Base-by-base conservation (phyloP, 2,329 filamentous ascomycete species). In the Fusarium tuaranense region DNA sequence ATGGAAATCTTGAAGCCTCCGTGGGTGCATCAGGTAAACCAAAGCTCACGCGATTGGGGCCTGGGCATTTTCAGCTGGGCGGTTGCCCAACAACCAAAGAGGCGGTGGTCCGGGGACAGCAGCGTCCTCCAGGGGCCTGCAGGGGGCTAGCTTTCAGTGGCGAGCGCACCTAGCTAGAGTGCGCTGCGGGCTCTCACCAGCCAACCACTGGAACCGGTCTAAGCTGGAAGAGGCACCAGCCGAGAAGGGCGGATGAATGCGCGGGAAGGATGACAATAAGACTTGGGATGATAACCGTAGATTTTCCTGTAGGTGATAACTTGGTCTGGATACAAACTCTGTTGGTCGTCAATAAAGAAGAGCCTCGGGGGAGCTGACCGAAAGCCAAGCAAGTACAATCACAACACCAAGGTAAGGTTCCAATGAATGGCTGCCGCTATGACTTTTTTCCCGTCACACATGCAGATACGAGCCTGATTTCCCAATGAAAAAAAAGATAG, bases 121-220 rank as follows among this genome's bases (percentile, higher is more conserved):
- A 34, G 32, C 32, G 66, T 55, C 38, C 39, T 60, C 59, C 63
- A 75, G 73, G 73, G 70, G 64, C 70, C 64, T 75, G 62, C 67
- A 73, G 72, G 39, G 62, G 62, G 30, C 36, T 55, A 61, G 46
- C 57, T 67, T 48, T 48, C 55, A 69, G 55, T 66, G 63, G 55
- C 41, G 55, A 60, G 38, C 13, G 41, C 64, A 61, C 44, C 57
- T 55, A 61, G 57, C 57, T 55, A 53, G 32, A 69, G 55, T 68
- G 67, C 67, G 60, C 70, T 73, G 65, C 60, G 38, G 63, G 36
- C 63, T 62, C 62, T 59, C 51, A 46, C 70, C 48, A 71, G 70
- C 73, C 73, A 71, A 68, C 73, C 67, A 59, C 73, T 74, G 70
- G 73, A 71, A 63, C 67, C 73, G 39, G 63, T 32, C 73, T 76